phyloP scores from a whole-genome alignment of 306 rosid genomes.

The Gynostemma pentaphyllum region DNA sequence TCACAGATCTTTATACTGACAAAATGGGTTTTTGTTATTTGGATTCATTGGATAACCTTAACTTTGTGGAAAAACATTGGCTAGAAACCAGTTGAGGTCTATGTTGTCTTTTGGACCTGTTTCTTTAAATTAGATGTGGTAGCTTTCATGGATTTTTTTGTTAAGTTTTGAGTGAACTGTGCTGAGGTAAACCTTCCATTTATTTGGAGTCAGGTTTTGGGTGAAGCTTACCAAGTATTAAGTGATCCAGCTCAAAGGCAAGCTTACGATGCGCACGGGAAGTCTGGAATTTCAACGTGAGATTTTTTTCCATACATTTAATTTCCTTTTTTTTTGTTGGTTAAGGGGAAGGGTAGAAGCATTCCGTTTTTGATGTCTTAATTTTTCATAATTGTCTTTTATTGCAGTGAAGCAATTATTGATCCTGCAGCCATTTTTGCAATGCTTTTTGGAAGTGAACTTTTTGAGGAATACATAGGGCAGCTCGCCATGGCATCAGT shows the following conservation, averaged over 20 bases:
- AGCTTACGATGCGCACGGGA: slow-evolving; percentile 82
- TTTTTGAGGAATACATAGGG: slow-evolving; percentile 95
- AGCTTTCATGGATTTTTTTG: background rate
- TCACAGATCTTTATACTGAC: background rate
- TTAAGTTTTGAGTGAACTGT: background rate
- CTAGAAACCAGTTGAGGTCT: background rate
- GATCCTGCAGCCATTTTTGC: slow-evolving; percentile 99
- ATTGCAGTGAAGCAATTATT: slow-evolving; percentile 75
- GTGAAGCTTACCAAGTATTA: slow-evolving; percentile 96
- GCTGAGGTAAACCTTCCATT: background rate
- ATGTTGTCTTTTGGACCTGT: background rate
- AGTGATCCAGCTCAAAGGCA: slow-evolving; percentile 83
- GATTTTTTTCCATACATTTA: slow-evolving; percentile 19
- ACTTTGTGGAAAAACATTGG: background rate
- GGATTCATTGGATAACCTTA: background rate
- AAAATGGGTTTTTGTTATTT: background rate
- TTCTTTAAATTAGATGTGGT: background rate
- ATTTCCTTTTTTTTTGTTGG: background rate
- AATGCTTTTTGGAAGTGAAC: slow-evolving; percentile 98
- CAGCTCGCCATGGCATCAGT: slow-evolving; percentile 97
- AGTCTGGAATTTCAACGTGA: slow-evolving; percentile 92
- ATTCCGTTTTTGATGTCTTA: slow-evolving; percentile 14
- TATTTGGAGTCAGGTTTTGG: slow-evolving; percentile 56
- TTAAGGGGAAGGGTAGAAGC: slow-evolving; percentile 9
- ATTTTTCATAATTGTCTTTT: slow-evolving; percentile 4